Conservation (phyloP, 768 basidiomycete species). For the Mycena rosella region DNA sequence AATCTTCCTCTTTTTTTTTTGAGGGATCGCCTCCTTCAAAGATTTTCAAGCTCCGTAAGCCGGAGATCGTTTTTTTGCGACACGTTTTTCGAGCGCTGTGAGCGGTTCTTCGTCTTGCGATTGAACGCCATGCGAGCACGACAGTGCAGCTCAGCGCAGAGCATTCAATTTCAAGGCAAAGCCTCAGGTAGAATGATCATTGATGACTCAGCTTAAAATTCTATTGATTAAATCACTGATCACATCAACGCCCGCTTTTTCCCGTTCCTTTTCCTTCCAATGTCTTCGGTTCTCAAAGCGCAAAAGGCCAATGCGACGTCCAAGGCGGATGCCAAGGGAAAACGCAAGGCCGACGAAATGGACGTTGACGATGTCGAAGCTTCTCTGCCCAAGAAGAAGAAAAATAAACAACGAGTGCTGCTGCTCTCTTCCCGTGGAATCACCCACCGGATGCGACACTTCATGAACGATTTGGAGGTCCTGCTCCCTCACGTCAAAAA, state of each 20-base stretch:
- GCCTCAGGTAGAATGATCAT: no score
- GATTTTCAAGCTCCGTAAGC: no score
- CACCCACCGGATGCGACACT: slow-evolving; percentile 95
- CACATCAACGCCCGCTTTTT: slow-evolving; percentile 22
- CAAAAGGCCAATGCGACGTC: slow-evolving; percentile 67
- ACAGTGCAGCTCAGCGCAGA: no score
- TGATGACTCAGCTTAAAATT: no score
- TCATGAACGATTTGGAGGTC: slow-evolving; percentile 94
- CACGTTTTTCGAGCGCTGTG: no score
- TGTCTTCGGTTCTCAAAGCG: slow-evolving; percentile 76
- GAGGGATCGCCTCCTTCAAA: no score
- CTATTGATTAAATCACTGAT: not conserved
- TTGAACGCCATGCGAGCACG: no score
- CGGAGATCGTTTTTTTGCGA: no score
- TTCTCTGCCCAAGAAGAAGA: slow-evolving; percentile 64
- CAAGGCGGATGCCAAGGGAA: slow-evolving; percentile 62
- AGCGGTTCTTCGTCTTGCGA: no score
- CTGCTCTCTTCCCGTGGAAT: slow-evolving; percentile 94
- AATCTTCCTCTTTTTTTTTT: no score
- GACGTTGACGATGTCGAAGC: slow-evolving; percentile 61
- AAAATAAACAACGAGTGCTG: slow-evolving; percentile 96
- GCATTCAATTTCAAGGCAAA: no score
- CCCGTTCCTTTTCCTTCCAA: slow-evolving; percentile 48
- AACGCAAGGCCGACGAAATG: slow-evolving; percentile 72
- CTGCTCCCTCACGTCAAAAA: slow-evolving; percentile 97